These are phyloP conservation scores for Suillus hirtellus DNA, from an alignment of 768 basidiomycete species.

Conservation along the genomic window DNA sequence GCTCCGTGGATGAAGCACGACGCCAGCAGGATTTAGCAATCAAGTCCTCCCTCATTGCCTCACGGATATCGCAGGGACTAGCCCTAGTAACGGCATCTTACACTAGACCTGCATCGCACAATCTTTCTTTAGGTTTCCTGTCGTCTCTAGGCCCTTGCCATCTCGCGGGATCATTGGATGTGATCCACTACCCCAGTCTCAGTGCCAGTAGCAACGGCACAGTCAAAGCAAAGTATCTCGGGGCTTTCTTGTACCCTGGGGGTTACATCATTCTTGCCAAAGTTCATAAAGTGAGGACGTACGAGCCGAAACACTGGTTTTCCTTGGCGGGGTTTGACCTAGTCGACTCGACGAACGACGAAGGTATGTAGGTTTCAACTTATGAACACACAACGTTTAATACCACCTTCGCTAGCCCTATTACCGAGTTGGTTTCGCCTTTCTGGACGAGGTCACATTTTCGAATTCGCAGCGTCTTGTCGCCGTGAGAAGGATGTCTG, in stretches of 20 bases:
- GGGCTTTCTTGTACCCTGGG: constrained; percentile 84
- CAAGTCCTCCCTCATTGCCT: constrained; percentile 68
- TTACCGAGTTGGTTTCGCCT: constrained; percentile 84
- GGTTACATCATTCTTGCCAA: constrained; percentile 89
- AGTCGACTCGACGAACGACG: constrained; percentile 64
- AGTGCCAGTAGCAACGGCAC: constrained; percentile 45
- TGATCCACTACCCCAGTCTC: constrained; percentile 66
- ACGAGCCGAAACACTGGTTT: constrained; percentile 91
- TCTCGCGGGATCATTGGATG: constrained; percentile 85
- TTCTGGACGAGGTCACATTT: constrained; percentile 64
- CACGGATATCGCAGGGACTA: constrained; percentile 53
- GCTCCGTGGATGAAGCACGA: constrained; percentile 80
- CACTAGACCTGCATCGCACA: constrained; percentile 34
- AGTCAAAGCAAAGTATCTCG: constrained; percentile 82
- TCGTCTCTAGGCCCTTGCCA: constrained; percentile 76
- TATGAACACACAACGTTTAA: background rate
- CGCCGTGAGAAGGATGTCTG: constrained; percentile 84
- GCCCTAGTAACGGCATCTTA: constrained; percentile 29
- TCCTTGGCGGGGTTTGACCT: constrained; percentile 72
- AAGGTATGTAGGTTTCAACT: constrained; percentile 55
- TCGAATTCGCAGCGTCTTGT: constrained; percentile 88
- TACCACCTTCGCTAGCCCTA: constrained; percentile 48
- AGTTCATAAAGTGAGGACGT: constrained; percentile 74
- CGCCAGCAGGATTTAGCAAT: constrained; percentile 61
- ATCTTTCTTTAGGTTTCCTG: constrained; percentile 57